Conservation (phyloP, 331 rosid species). For the Pyracantha coccinea region DNA sequence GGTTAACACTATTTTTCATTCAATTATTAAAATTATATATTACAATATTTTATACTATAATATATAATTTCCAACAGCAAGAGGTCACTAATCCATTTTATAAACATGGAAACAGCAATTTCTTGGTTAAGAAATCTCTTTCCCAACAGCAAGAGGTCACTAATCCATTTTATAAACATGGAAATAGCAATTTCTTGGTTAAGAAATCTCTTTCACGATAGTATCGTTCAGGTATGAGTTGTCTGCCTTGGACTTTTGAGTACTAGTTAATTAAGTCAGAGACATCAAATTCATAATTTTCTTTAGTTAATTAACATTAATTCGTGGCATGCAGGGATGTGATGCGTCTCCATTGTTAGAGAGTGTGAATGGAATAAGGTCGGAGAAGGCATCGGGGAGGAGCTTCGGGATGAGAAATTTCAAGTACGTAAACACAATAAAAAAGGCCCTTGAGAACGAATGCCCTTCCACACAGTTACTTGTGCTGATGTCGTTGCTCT, state of each 20-base stretch:
- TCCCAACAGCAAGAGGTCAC: slow-evolving; percentile 56
- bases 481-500: slow-evolving; percentile 86
- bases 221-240: slow-evolving; percentile 58
- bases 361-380: slow-evolving; percentile 28
- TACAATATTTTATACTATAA: too few species aligned
- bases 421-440: slow-evolving; percentile 59
- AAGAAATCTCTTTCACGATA: slow-evolving; percentile 90
- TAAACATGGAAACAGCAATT: too few species aligned
- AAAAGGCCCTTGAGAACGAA: slow-evolving; percentile 52
- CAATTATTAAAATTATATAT: too few species aligned
- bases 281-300: too few species aligned
- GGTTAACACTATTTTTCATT: too few species aligned
- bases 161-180: slow-evolving; percentile 53
- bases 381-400: slow-evolving; percentile 52
- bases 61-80: too few species aligned
- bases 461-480: slow-evolving; percentile 72
- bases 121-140: too few species aligned
- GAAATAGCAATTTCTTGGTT: slow-evolving; percentile 85
- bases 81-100: too few species aligned
- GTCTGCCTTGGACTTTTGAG: neutral
- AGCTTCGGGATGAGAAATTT: slow-evolving; percentile 89
- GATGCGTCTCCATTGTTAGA: slow-evolving; percentile 71
- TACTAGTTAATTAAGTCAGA: too few species aligned
- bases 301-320: neutral
- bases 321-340: slow-evolving; percentile 35